Evolutionary conservation across 1,139 yeast genomes (phyloP), one percentile per base, ranked within the genome.

Genomic region (Yamadazyma songkhlaensis): DNA sequence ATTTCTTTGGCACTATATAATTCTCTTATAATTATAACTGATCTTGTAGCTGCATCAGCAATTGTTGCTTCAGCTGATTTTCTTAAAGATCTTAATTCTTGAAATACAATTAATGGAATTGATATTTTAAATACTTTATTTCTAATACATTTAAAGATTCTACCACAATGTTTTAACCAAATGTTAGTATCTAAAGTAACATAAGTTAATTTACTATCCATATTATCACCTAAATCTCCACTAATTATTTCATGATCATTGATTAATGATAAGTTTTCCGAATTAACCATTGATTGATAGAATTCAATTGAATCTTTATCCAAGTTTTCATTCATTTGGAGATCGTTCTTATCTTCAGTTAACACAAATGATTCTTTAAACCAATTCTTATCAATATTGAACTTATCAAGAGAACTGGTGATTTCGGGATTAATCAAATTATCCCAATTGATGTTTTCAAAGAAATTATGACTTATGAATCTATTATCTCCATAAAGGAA

Each of bases 131-230:
- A 68, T 2, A 82, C 74, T 9, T 72, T 73, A 47, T 77, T 77
- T 27, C 82, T 68, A 11, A 84, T 77, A 50, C 87, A 77, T 55
- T 84, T 84, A 63, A 74, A 84, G 23, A 84, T 69, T 42, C 84
- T 70, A 2, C 92, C 94, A 55, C 89, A 84, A 54, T 84, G 90
- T 49, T 84, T 82, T 46, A 84, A 64, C 92, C 92, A 84, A 43
- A 84, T 79, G 45, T 85, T 84, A 6, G 94, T 84, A 60, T 84
- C 94, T 39, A 84, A 65, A 1, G 88, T 78, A 39, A 84, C 72
- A 48, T 72, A 74, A 0, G 89, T 81, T 29, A 77, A 60, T 8
- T 68, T 57, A 7, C 74, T 67, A 50, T 78, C 84, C 72, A 78
- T 76, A 32, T 67, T 60, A 39, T 68, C 72, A 3, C 77, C 77